phyloP scores from a whole-genome alignment of 192 early-diverging fungal species.

The Oehlia diaphana region DNA sequence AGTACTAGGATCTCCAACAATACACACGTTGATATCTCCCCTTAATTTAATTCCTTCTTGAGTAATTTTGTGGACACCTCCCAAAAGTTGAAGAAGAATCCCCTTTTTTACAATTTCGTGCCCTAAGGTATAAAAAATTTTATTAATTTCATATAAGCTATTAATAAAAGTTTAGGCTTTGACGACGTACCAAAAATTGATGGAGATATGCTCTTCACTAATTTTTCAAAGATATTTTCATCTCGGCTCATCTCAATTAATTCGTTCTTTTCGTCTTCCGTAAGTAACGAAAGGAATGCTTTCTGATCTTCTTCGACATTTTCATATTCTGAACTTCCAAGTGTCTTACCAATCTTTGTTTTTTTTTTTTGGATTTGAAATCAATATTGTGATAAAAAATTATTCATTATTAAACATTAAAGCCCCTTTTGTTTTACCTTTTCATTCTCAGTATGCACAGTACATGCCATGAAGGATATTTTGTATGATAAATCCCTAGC shows the following conservation, averaged over 20 bases:
- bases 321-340: background rate
- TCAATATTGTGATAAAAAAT: background rate
- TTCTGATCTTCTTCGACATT: constrained; percentile 53
- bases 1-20: constrained; percentile 95
- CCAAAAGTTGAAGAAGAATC: constrained; percentile 88
- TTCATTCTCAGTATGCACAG: constrained; percentile 65
- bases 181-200: constrained; percentile 74
- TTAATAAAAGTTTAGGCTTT: background rate
- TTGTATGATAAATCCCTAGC: constrained; percentile 93
- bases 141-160: background rate
- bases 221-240: constrained; percentile 67
- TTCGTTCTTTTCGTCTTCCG: constrained; percentile 74
- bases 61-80: constrained; percentile 94
- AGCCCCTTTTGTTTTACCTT: constrained; percentile 25
- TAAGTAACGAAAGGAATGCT: constrained; percentile 63
- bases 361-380: background rate
- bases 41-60: constrained; percentile 91
- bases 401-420: too few species aligned
- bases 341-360: background rate
- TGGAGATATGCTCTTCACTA: constrained; percentile 84
- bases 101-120: constrained; percentile 97
- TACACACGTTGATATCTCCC: constrained; percentile 97
- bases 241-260: constrained; percentile 55
- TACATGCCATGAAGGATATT: constrained; percentile 84
- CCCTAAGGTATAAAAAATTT: constrained; percentile 41